Percentiles rank a stretch among this genome's conserved stretches.
phyloP scores from a whole-genome alignment of 2,329 filamentous ascomycete species.

The Helotiales sp. region DNA sequence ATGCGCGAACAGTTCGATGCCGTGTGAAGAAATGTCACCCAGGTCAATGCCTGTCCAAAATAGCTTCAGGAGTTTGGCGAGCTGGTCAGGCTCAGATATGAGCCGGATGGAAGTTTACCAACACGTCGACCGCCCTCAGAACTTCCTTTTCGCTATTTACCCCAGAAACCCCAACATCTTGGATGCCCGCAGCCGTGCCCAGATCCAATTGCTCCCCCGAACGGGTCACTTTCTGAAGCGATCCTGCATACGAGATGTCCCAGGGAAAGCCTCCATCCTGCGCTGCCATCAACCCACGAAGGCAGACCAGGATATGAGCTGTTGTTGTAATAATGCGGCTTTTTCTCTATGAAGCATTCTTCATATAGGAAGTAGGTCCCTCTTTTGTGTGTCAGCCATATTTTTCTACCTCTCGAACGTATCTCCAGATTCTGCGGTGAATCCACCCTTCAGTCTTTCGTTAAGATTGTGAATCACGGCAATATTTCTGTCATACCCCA shows the following conservation, averaged over 20 bases:
- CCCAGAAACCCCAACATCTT: neutral
- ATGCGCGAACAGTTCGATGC: neutral
- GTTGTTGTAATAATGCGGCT: neutral
- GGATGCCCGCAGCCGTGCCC: neutral
- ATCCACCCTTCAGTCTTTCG: neutral
- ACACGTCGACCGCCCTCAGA: neutral
- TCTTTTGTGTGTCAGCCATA: neutral
- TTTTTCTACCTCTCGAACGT: neutral
- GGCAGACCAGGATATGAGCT: constrained; percentile 8
- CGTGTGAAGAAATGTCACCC: neutral
- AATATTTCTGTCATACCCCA: constrained; percentile 8
- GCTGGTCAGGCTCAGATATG: neutral
- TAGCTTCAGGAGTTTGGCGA: neutral
- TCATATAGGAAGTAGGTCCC: constrained; percentile 7
- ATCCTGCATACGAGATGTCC: constrained; percentile 10
- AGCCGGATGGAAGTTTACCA: neutral
- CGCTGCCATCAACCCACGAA: constrained; percentile 18
- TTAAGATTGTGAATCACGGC: neutral
- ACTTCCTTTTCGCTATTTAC: neutral
- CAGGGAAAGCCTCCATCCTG: neutral
- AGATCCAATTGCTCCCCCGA: constrained; percentile 1
- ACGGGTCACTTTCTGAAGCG: neutral
- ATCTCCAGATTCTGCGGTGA: neutral
- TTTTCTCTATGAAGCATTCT: constrained; percentile 1
- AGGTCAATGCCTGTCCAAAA: neutral